phyloP scores from a whole-genome alignment of 768 basidiomycete species.

The Daedalea quercina region DNA sequence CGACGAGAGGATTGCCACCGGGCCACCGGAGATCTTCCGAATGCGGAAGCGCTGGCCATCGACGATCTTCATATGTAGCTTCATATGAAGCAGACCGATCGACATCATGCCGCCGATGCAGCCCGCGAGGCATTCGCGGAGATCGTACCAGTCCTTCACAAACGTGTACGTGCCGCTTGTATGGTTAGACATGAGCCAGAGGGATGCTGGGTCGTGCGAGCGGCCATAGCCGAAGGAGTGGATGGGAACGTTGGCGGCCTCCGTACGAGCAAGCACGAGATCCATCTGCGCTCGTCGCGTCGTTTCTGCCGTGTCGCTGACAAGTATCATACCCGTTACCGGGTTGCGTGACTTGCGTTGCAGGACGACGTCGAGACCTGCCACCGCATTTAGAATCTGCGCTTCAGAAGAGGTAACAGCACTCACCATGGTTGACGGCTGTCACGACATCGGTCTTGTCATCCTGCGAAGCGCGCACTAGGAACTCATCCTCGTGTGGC shows the following conservation, averaged over 20 bases:
- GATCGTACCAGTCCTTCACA: conserved; percentile 96
- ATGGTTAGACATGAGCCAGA: conserved; percentile 99
- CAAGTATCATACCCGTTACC: conserved; percentile 84
- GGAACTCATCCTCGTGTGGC: conserved; percentile 48
- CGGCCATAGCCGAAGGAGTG: conserved; percentile 97
- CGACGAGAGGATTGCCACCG: conserved; percentile 78
- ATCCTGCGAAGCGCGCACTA: conserved; percentile 73
- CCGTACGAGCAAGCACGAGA: conserved; percentile 91
- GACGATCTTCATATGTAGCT: conserved; percentile 90
- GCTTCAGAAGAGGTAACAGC: not conserved
- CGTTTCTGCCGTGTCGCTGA: conserved; percentile 89
- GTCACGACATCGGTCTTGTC: conserved; percentile 97
- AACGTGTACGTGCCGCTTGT: conserved; percentile 97
- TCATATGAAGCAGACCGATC: conserved; percentile 88
- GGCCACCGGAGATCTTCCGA: conserved; percentile 89
- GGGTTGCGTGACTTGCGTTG: conserved; percentile 92
- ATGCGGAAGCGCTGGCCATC: conserved; percentile 89
- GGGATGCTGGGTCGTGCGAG: conserved; percentile 93
- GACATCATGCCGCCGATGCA: conserved; percentile 97
- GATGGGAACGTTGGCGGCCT: conserved; percentile 94
- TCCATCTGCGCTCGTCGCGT: conserved; percentile 97
- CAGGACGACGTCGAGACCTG: conserved; percentile 87
- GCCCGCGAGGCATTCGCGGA: conserved; percentile 87
- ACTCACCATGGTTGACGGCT: conserved; percentile 88
- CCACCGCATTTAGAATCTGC: not conserved